phyloP scores from a whole-genome alignment of 352 stramenopile genomes.

The Phytophthora quininea region DNA sequence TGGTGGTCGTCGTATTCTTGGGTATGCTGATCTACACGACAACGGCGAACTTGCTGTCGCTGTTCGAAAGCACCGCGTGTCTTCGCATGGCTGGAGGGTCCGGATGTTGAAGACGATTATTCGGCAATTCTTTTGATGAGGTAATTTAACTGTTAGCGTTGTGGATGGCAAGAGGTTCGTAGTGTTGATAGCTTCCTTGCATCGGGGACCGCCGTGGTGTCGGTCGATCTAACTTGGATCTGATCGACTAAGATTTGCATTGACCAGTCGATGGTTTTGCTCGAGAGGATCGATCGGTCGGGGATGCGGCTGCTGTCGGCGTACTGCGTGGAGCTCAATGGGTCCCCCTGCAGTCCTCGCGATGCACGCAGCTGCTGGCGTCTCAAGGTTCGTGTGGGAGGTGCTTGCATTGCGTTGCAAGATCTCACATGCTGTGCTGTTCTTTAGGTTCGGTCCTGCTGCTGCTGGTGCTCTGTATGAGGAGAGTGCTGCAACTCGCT shows the following conservation, averaged over 20 bases:
- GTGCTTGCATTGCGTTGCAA: neutral
- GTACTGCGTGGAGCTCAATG: slow-evolving; percentile 38
- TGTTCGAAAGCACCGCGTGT: slow-evolving; percentile 64
- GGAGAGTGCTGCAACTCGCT: slow-evolving; percentile 40
- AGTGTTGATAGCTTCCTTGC: no score
- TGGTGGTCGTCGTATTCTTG: slow-evolving; percentile 43
- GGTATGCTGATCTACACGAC: slow-evolving; percentile 51
- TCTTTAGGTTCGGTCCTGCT: slow-evolving; percentile 39
- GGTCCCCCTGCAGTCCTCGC: slow-evolving; percentile 16
- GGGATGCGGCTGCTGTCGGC: slow-evolving; percentile 17
- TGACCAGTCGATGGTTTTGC: neutral
- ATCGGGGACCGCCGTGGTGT: no score
- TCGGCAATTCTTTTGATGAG: neutral
- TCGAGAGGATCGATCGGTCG: neutral
- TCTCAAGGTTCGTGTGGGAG: slow-evolving; percentile 27
- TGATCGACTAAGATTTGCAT: neutral
- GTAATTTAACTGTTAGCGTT: neutral
- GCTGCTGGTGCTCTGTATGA: slow-evolving; percentile 48
- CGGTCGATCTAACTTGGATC: no score
- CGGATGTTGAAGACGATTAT: slow-evolving; percentile 36
- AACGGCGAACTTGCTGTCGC: slow-evolving; percentile 46
- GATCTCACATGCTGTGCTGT: neutral
- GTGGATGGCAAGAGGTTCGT: no score
- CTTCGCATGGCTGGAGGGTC: slow-evolving; percentile 64
- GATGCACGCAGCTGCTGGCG: slow-evolving; percentile 36